These are phyloP conservation scores for Suillus fuscotomentosus DNA, from an alignment of 768 basidiomycete species.

Conservation along the genomic window DNA sequence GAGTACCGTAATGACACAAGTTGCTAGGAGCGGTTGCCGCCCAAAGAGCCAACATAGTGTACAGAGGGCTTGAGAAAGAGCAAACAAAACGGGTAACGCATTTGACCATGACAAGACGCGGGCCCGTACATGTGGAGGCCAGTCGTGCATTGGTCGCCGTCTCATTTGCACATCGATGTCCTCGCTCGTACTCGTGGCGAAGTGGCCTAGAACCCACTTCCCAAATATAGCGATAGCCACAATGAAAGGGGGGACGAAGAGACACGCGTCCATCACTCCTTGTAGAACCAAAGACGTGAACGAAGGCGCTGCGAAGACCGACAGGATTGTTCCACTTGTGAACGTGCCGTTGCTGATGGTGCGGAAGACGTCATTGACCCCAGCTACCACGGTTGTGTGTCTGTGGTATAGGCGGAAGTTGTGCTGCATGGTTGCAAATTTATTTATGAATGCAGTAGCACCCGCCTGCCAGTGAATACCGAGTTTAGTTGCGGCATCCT, in stretches of 20 bases:
- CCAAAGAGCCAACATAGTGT: background rate
- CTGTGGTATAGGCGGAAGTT: background rate
- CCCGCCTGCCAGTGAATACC: background rate
- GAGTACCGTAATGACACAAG: background rate
- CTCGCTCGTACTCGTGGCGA: background rate
- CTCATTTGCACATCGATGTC: background rate
- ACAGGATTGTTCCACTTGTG: background rate
- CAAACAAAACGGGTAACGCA: background rate
- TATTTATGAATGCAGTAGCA: background rate
- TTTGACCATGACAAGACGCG: background rate
- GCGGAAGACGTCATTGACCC: background rate
- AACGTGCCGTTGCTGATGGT: background rate
- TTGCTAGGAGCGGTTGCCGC: background rate
- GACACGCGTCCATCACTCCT: conserved; percentile 1
- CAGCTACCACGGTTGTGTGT: background rate
- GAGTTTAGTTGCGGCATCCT: background rate
- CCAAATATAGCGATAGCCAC: background rate
- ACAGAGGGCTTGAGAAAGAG: background rate
- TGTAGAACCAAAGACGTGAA: background rate
- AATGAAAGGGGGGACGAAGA: background rate
- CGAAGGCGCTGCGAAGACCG: conserved; percentile 1
- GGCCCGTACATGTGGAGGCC: background rate
- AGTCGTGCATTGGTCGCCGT: background rate
- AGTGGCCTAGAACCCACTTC: background rate
- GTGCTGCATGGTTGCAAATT: background rate